Conservation (phyloP, 805 yeast genomes). For the Candida ponderosae region DNA sequence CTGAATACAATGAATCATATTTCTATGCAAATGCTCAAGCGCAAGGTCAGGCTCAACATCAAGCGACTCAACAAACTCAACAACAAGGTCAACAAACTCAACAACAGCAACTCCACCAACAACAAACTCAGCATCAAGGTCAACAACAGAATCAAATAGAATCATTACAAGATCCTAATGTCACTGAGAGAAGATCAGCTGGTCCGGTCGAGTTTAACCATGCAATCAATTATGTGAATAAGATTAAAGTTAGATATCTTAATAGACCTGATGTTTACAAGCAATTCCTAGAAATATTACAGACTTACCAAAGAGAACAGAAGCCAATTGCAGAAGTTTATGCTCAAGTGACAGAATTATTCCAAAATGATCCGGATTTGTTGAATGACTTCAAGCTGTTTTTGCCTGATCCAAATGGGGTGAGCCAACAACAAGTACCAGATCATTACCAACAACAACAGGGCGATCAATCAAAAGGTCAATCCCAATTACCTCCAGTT, state of each 20-base stretch:
- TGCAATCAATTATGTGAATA: constrained; percentile 93
- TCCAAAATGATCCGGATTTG: constrained; percentile 90
- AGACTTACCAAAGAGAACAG: constrained; percentile 94
- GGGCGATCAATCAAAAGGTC: constrained; percentile 19
- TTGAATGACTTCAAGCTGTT: constrained; percentile 93
- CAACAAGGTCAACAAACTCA: constrained; percentile 9
- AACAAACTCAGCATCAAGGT: constrained; percentile 5
- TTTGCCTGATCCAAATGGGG: constrained; percentile 61
- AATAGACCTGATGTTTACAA: constrained; percentile 94
- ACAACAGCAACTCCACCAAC: constrained; percentile 7
- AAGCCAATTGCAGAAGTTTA: constrained; percentile 94
- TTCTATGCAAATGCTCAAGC: constrained; percentile 1
- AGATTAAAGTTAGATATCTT: constrained; percentile 89
- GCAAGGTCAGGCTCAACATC: constrained; percentile 8
- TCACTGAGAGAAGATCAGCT: constrained; percentile 16
- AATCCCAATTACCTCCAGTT: constrained; percentile 69
- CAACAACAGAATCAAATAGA: constrained; percentile 10
- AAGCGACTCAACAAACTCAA: constrained; percentile 7
- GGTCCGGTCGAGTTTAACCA: constrained; percentile 93
- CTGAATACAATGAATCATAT: too few relatives aligned
- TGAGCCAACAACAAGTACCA: constrained; percentile 11
- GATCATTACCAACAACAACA: constrained; percentile 11
- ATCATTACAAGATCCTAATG: neutral
- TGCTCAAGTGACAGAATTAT: constrained; percentile 81
- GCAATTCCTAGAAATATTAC: constrained; percentile 87